Evolutionary conservation across 805 yeast genomes (phyloP).

Genomic region (Starmera dryadoides): DNA sequence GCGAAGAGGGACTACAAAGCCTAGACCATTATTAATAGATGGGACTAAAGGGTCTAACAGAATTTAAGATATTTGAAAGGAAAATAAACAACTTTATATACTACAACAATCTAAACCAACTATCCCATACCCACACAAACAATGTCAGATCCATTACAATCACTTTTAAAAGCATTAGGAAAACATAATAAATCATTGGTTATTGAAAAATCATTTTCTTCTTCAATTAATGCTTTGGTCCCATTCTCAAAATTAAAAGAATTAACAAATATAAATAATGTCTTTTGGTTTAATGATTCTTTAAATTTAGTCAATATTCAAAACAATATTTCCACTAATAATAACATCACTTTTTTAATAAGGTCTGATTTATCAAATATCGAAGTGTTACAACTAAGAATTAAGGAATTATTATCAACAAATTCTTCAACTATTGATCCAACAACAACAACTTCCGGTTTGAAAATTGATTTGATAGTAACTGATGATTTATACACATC

Average conservation of each 20-base stretch:
- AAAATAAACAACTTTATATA: too few relatives aligned
- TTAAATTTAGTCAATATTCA: constrained; percentile 3
- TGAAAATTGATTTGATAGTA: constrained; percentile 18
- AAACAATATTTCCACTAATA: constrained; percentile 5
- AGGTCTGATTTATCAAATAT: constrained; percentile 15
- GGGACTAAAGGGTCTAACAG: too few relatives aligned
- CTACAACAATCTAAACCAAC: too few relatives aligned
- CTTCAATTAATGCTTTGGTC: constrained; percentile 44
- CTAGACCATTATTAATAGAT: too few relatives aligned
- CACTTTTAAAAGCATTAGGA: constrained; percentile 8
- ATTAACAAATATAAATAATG: constrained; percentile 39
- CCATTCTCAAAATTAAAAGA: constrained; percentile 47
- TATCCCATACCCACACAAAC: too few relatives aligned
- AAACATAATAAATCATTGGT: constrained; percentile 25
- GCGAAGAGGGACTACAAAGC: too few relatives aligned
- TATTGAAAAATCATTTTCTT: constrained; percentile 39
- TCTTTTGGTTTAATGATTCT: constrained; percentile 36
- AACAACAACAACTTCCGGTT: constrained; percentile 3
- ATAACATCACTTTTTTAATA: constrained; percentile 17
- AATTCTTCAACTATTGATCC: too few relatives aligned
- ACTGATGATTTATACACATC: constrained; percentile 30
- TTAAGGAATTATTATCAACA: constrained; percentile 10
- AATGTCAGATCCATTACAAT: constrained; percentile 1
- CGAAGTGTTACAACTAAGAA: constrained; percentile 6
- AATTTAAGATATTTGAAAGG: too few relatives aligned